phyloP scores from a whole-genome alignment of 1,284 basidiomycete genomes.

The Cutaneotrichosporon sp. region DNA sequence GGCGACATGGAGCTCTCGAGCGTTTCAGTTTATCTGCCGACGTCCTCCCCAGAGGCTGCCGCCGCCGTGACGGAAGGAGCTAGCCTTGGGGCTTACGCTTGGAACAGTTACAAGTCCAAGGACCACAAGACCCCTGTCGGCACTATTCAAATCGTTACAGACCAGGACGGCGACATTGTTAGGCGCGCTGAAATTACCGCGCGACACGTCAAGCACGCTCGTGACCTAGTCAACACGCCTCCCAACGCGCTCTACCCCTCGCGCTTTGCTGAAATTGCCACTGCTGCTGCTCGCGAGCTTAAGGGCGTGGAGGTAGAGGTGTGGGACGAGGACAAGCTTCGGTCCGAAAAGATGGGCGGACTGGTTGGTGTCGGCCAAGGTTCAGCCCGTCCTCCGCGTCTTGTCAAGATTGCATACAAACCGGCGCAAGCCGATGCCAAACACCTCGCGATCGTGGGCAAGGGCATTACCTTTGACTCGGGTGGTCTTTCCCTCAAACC shows the following conservation, averaged over 20 bases:
- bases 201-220: slow-evolving; percentile 14
- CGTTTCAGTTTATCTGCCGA: slow-evolving; percentile 13
- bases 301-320: slow-evolving; percentile 11
- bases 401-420: slow-evolving; percentile 15
- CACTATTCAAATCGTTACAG: slow-evolving; percentile 8
- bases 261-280: slow-evolving; percentile 10
- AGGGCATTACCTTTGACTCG: slow-evolving; percentile 20
- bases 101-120: slow-evolving; percentile 19
- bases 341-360: slow-evolving; percentile 6
- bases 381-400: slow-evolving; percentile 9
- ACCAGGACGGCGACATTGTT: background rate
- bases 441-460: slow-evolving; percentile 18
- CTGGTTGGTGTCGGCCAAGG: slow-evolving; percentile 18
- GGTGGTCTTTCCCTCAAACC: slow-evolving; percentile 19
- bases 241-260: slow-evolving; percentile 13
- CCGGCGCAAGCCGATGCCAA: slow-evolving; percentile 8
- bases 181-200: slow-evolving; percentile 10
- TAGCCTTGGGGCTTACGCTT: slow-evolving; percentile 16
- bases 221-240: slow-evolving; percentile 16
- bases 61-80: slow-evolving; percentile 17
- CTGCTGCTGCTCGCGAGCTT: slow-evolving; percentile 3
- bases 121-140: slow-evolving; percentile 9
- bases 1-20: slow-evolving; percentile 3
- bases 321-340: slow-evolving; percentile 17
- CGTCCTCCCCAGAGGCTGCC: slow-evolving; percentile 4